These are phyloP conservation scores for Ajuga chamaepitys DNA, from an alignment of 257 asterid genomes.

Conservation along the genomic window DNA sequence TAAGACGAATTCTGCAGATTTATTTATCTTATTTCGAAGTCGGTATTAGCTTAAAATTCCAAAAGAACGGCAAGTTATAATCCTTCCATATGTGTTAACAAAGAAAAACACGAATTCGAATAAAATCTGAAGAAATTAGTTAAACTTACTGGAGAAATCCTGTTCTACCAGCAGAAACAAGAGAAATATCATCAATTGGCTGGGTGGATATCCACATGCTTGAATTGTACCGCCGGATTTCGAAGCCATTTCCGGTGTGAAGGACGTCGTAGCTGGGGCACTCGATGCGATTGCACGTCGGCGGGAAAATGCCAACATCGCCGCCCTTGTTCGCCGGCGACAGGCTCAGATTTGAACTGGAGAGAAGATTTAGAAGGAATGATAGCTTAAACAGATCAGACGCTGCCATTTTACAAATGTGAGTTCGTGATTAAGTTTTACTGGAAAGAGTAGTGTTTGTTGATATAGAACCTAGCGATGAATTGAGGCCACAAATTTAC, in stretches of 20 bases:
- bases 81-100: background rate
- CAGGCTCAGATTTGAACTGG: conserved; percentile 13
- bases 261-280: conserved; percentile 75
- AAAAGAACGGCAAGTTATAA: background rate
- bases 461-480: background rate
- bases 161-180: conserved; percentile 46
- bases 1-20: background rate
- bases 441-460: background rate
- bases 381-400: conserved; percentile 34
- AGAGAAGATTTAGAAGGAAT: conserved; percentile 33
- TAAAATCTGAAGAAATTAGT: background rate
- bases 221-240: conserved; percentile 78
- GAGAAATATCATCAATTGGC: conserved; percentile 65
- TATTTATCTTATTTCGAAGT: background rate
- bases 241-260: conserved; percentile 61
- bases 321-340: conserved; percentile 7
- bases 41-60: background rate
- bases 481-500: background rate
- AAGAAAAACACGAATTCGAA: background rate
- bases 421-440: background rate
- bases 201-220: conserved; percentile 69
- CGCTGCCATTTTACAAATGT: conserved; percentile 25
- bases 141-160: conserved; percentile 56
- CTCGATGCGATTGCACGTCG: conserved; percentile 71
- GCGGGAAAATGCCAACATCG: conserved; percentile 39